A percentile compares a stretch with the other conserved stretches of the same genome.
Evolutionary conservation across 1,284 basidiomycete genomes (phyloP).

Genomic region (Trametes sp.): DNA sequence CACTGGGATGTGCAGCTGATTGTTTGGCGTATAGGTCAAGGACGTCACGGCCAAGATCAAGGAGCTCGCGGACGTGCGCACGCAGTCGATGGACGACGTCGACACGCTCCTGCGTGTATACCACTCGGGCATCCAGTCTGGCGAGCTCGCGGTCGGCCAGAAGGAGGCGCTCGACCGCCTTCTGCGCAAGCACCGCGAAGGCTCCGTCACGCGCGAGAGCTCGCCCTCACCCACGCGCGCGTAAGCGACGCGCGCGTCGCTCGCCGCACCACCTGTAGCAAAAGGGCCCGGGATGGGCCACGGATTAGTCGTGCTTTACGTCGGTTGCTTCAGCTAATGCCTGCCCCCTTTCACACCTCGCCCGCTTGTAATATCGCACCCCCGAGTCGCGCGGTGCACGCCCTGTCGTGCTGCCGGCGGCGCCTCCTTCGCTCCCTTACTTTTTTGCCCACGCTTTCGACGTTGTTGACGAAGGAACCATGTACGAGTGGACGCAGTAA

Average conservation of each 20-base stretch:
- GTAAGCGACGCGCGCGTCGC: constrained; percentile 1
- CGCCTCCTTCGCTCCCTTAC: not conserved
- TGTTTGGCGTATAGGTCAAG: constrained; percentile 72
- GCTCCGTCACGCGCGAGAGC: constrained; percentile 28
- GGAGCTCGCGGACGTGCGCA: constrained; percentile 97
- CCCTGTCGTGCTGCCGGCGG: constrained; percentile 1
- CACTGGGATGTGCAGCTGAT: constrained; percentile 3
- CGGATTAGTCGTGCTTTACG: constrained; percentile 26
- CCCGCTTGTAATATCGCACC: constrained; percentile 2
- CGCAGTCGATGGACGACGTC: constrained; percentile 99
- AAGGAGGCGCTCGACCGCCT: constrained; percentile 87
- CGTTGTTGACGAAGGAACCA: constrained; percentile 23
- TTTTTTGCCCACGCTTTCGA: constrained; percentile 3
- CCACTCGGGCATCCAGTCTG: constrained; percentile 89
- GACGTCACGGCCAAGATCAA: constrained; percentile 99
- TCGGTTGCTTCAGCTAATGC: constrained; percentile 20
- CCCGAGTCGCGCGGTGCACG: constrained; percentile 6
- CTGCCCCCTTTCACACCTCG: constrained; percentile 8
- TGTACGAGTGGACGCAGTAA: constrained; percentile 32
- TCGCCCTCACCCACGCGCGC: constrained; percentile 24
- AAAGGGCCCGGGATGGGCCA: constrained; percentile 25
- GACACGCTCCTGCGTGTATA: constrained; percentile 96
- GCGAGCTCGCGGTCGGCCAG: constrained; percentile 88
- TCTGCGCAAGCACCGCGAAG: constrained; percentile 74
- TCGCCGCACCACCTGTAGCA: constrained; percentile 6